Conservation (phyloP, 495 filamentous ascomycete genomes). For the Penicillium ochrochloron region DNA sequence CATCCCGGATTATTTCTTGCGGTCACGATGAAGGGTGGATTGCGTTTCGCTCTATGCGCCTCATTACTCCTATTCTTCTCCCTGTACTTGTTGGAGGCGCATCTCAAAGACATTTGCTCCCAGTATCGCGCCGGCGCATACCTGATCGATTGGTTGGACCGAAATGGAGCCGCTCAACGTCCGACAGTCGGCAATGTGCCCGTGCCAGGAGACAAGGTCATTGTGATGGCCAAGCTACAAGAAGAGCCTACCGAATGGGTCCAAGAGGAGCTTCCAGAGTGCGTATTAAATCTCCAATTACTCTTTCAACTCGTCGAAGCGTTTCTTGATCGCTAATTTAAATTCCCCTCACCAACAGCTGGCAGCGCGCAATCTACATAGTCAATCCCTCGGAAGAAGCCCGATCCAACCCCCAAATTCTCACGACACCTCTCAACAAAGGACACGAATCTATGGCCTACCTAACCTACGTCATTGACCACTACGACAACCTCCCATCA, state of each 20-base stretch:
- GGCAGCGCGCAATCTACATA: constrained; percentile 66
- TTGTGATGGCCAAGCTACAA: constrained; percentile 64
- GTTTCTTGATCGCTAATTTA: background rate
- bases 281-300: constrained; percentile 11
- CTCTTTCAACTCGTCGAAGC: background rate
- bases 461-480: constrained; percentile 71
- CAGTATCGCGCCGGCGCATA: constrained; percentile 53
- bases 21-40: constrained; percentile 45
- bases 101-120: constrained; percentile 46
- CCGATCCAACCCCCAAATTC: constrained; percentile 44
- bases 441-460: constrained; percentile 80
- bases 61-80: constrained; percentile 37
- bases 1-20: constrained; percentile 9
- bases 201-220: constrained; percentile 42
- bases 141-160: constrained; percentile 40
- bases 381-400: constrained; percentile 61
- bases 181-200: constrained; percentile 18
- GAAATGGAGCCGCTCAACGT: constrained; percentile 19
- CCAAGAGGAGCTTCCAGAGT: constrained; percentile 56
- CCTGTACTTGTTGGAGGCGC: constrained; percentile 42
- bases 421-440: constrained; percentile 61
- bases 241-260: constrained; percentile 67
- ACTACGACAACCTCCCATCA: constrained; percentile 70
- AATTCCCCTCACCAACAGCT: constrained; percentile 32
- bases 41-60: constrained; percentile 42